Evolutionary conservation across 176 grass and related monocot genomes (phyloP).

Genomic region (Ananas comosus): DNA sequence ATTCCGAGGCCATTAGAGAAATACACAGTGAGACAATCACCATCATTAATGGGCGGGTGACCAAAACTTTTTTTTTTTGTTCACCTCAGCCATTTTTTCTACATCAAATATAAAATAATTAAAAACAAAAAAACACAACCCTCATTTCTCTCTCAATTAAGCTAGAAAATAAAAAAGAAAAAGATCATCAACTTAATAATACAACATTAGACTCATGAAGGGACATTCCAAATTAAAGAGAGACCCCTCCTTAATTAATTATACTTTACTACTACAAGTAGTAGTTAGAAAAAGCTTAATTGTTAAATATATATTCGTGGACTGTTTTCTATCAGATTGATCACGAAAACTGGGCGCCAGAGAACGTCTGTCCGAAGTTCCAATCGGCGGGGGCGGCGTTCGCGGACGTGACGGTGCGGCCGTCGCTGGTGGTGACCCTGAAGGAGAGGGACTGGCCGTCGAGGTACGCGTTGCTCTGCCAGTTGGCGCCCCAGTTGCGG

Average conservation of each 20-base stretch:
- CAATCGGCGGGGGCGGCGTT: constrained; percentile 15
- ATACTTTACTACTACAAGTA: no score
- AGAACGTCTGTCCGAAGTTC: constrained; percentile 22
- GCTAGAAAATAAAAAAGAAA: background rate
- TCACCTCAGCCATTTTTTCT: constrained; percentile 11
- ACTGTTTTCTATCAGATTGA: no score
- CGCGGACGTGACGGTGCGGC: constrained; percentile 5
- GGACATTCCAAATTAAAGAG: no score
- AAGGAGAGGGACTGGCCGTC: constrained; percentile 25
- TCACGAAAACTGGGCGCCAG: constrained; percentile 8
- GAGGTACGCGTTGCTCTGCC: constrained; percentile 22
- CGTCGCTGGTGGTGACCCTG: constrained; percentile 16
- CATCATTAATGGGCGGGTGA: constrained; percentile 14
- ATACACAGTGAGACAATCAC: no score
- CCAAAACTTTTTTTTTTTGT: background rate
- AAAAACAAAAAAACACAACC: no score
- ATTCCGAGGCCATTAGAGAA: no score
- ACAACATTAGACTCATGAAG: no score
- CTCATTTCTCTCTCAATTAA: background rate
- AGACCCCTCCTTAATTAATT: no score
- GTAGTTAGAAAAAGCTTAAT: background rate
- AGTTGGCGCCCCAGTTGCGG: constrained; percentile 27
- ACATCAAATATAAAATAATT: background rate
- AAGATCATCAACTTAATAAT: background rate
- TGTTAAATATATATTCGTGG: no score